These are phyloP conservation scores for Coniochaeta prunicola DNA, from an alignment of 2,329 filamentous ascomycete species.

Conservation along the genomic window DNA sequence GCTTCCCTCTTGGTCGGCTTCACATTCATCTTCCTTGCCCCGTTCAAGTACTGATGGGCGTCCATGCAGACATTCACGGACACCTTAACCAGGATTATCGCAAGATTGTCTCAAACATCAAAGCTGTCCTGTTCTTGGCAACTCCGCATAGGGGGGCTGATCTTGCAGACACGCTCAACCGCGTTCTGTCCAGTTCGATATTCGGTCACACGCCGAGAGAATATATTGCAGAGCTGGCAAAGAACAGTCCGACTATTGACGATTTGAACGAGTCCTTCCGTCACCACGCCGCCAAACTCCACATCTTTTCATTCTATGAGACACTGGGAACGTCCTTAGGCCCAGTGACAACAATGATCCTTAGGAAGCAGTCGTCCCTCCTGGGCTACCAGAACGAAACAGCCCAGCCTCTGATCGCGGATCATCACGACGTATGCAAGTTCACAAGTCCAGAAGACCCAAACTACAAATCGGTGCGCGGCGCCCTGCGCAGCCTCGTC, in stretches of 20 bases:
- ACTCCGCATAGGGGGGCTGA: slow-evolving; percentile 19
- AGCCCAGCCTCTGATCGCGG: slow-evolving; percentile 14
- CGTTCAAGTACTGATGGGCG: background rate
- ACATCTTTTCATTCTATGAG: slow-evolving; percentile 28
- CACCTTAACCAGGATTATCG: slow-evolving; percentile 14
- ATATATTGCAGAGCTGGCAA: slow-evolving; percentile 18
- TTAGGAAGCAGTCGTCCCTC: slow-evolving; percentile 18
- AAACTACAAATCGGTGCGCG: slow-evolving; percentile 13
- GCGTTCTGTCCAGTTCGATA: slow-evolving; percentile 9
- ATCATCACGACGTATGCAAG: slow-evolving; percentile 24
- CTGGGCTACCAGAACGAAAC: slow-evolving; percentile 20
- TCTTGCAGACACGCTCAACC: slow-evolving; percentile 15
- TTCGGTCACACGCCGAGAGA: slow-evolving; percentile 12
- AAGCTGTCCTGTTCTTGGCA: slow-evolving; percentile 16
- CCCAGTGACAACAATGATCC: slow-evolving; percentile 10
- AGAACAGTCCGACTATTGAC: slow-evolving; percentile 12
- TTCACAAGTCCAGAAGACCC: slow-evolving; percentile 13
- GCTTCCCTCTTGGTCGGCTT: background rate
- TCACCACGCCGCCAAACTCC: slow-evolving; percentile 16
- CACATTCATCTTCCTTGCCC: background rate
- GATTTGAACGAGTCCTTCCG: slow-evolving; percentile 27
- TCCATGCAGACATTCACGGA: slow-evolving; percentile 11
- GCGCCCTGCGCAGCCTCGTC: slow-evolving; percentile 10
- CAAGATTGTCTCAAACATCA: slow-evolving; percentile 11
- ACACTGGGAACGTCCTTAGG: slow-evolving; percentile 16